Base-by-base conservation (phyloP, 2,329 filamentous ascomycete species). In the Colletotrichum camelliae region DNA sequence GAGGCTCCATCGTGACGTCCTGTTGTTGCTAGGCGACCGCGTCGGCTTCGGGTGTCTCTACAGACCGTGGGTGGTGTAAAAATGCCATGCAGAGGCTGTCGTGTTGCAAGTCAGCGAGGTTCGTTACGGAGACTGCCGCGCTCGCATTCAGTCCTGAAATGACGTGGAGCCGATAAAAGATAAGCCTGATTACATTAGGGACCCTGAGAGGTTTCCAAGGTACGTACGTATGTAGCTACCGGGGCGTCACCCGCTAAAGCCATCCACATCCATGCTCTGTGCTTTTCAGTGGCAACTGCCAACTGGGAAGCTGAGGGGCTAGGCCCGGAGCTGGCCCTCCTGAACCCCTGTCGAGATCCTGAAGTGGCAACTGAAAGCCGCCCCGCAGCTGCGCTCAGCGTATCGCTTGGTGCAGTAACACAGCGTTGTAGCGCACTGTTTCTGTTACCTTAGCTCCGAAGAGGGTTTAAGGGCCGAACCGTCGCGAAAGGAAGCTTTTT, bases 1-100 rank as follows among this genome's bases (percentile, higher is more conserved):
- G 72, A 10, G 82, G 74, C 52, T 86, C 85, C 87, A 89, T 89
- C 77, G 60, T n/a, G 37, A 55, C 18, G n/a, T n/a, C 4, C 24
- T 15, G 12, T 27, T 33, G n/a, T 27, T 33, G 33, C 6, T 33
- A 60, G 29, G n/a, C 58, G 9, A n/a, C 8, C 21, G 37, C 35
- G 37, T 29, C 65, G 66, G 18, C 29, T 21, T 37, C 58, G 35
- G 15, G 31, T 29, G 65, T 67, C 27, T 39, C 5, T 16, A 58
- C 29, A 55, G 65, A 31, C 15, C 27, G 43, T 24, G 24, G n/a
- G 31, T 16, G 27, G 18, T 39, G 13, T 12, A 24, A 8, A n/a
- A 9, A 16, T 67, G 67, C 60, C 67, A 60, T 66, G 48, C 21
- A 48, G 18, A 33, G 18, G 43, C 33, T 71, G 33, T 62, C 43